Conservation (phyloP, 306 rosid species). For the Vigna nakashimae region DNA sequence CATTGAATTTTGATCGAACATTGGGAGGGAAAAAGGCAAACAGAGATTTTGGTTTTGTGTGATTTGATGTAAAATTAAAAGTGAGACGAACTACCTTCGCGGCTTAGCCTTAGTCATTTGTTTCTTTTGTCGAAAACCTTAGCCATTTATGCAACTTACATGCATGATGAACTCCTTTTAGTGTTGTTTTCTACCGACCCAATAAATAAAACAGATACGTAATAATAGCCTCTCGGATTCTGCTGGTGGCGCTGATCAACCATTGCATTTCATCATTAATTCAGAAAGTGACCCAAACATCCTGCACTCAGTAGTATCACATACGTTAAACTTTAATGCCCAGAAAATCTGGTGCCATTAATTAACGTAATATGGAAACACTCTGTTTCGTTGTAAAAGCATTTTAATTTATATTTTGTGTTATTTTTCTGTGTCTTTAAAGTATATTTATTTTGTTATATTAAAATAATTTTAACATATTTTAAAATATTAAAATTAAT, state of each 20-base stretch:
- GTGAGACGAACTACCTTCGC: not conserved
- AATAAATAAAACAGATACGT: conserved; percentile 22
- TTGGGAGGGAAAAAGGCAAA: no score
- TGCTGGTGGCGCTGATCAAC: conserved; percentile 14
- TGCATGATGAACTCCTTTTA: not conserved
- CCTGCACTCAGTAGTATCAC: not conserved
- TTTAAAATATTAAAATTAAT: no score
- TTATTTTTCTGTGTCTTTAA: no score
- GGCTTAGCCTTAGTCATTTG: not conserved
- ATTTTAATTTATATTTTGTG: no score
- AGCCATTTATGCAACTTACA: conserved; percentile 42
- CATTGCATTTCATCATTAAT: conserved; percentile 6
- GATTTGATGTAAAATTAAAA: not conserved
- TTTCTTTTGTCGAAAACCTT: not conserved
- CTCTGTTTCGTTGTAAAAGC: no score
- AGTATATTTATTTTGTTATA: no score
- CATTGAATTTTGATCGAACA: no score
- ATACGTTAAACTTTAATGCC: not conserved
- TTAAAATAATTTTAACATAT: no score
- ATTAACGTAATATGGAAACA: not conserved
- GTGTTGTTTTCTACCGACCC: conserved; percentile 34
- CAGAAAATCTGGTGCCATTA: not conserved
- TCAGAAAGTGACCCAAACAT: not conserved
- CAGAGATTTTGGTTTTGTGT: no score
- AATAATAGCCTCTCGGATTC: not conserved